Percentiles rank a stretch among this genome's conserved stretches.
These are phyloP conservation scores for Primulina huaijiensis DNA, from an alignment of 257 asterid genomes.

Conservation along the genomic window DNA sequence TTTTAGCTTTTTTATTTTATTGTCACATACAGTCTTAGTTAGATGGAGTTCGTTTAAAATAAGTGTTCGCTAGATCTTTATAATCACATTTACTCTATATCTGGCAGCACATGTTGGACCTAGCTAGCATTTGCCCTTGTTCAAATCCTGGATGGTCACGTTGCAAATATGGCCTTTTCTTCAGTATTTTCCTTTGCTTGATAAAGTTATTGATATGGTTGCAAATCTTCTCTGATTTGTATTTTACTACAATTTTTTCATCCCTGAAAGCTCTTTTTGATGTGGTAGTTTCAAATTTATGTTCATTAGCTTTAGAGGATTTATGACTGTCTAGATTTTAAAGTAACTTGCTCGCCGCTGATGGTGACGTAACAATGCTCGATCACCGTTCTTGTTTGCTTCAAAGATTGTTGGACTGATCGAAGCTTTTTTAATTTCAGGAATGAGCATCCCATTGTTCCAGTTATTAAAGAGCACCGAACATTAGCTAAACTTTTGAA, in stretches of 20 bases:
- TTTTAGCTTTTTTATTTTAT: too few species aligned
- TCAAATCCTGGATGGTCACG: background rate
- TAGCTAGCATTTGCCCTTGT: conserved; percentile 13
- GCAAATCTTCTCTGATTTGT: conserved; percentile 1
- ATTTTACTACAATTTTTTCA: background rate
- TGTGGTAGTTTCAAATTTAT: background rate
- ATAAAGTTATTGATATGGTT: background rate
- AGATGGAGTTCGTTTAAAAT: too few species aligned
- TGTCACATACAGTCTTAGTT: too few species aligned
- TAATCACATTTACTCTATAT: background rate
- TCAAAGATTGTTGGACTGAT: conserved; percentile 24
- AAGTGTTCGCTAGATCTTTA: background rate
- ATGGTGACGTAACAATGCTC: conserved; percentile 6
- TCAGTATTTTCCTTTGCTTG: background rate
- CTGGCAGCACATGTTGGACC: background rate
- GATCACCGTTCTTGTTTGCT: conserved; percentile 26
- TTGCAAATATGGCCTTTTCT: background rate
- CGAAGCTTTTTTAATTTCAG: conserved; percentile 39
- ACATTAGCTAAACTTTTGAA: conserved; percentile 81
- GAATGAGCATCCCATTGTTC: conserved; percentile 86
- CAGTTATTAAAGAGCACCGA: conserved; percentile 87
- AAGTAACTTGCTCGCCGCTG: background rate
- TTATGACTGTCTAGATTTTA: conserved; percentile 1
- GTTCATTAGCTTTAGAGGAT: conserved; percentile 3
- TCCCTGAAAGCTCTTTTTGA: background rate